Evolutionary conservation across 768 basidiomycete genomes (phyloP), one percentile per base, ranked within the genome.

Genomic region (Melanogaster broomeanus): DNA sequence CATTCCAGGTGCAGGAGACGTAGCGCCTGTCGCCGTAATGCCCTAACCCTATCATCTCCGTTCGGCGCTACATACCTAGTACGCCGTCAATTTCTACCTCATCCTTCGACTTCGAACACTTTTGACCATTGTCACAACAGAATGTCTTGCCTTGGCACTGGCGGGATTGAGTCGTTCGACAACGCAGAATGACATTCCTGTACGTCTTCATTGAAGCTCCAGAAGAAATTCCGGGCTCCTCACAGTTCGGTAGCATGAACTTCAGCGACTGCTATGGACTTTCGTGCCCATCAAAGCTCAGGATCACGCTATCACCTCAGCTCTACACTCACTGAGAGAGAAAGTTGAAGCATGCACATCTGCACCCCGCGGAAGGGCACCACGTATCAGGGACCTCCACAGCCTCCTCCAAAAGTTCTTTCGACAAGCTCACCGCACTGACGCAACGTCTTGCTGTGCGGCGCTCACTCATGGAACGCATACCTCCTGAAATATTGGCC

Each of bases 401-500:
- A 30, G 28, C 9, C 8, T 30, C 6, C 11, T 6, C 28, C 28
- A 2, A 21, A 31, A 43, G 5, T 6, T 19, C 33, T 12, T 39
- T 33, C 18, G 40, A 24, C 18, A 31, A 21, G 33, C 38, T 42
- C 45, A 34, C n/a, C 4, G 19, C 4, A 0, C 27, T 16, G n/a
- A 3, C 33, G n/a, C 31, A 16, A 6, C 22, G 10, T 37, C 33
- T 38, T 6, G 22, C 30, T 15, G 16, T 42, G 4, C 7, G 21
- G 28, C 25, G 6, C 42, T 50, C 51, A 16, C 55, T 49, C 4
- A 31, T 56, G 31, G 46, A 46, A n/a, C 48, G 58, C 12, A 52
- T 67, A 19, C 65, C 64, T 4, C 64, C 65, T 1, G 60, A 83
- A 69, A 68, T 83, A 79, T 57, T 77, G 2, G 55, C 57, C 15